Conservation (phyloP, 345 rosid species). For the Euphorbia lathyris region DNA sequence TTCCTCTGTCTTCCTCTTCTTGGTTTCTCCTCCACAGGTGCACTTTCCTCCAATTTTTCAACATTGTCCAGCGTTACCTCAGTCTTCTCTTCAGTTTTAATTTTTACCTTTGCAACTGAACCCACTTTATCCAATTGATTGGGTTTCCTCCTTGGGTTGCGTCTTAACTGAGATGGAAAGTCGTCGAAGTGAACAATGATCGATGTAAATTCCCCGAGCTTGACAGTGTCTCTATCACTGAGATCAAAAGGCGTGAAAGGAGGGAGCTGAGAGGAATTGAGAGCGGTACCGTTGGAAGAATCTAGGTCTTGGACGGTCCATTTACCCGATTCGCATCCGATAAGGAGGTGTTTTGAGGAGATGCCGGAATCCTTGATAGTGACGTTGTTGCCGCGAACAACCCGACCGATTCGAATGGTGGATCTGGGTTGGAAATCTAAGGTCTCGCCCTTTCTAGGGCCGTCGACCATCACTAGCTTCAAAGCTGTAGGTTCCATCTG, state of each 20-base stretch:
- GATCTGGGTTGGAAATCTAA: constrained; percentile 49
- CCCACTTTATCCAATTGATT: not conserved
- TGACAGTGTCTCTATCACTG: constrained; percentile 56
- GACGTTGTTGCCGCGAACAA: constrained; percentile 68
- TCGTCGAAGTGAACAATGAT: constrained; percentile 39
- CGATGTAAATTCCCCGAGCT: constrained; percentile 71
- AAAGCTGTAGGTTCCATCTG: constrained; percentile 22
- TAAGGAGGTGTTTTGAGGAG: constrained; percentile 69
- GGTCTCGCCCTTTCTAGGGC: constrained; percentile 71
- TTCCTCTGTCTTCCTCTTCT: constrained; percentile 26
- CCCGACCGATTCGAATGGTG: constrained; percentile 58
- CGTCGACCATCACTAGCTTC: constrained; percentile 45
- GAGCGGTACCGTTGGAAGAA: constrained; percentile 78
- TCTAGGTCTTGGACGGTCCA: constrained; percentile 69
- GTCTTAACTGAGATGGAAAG: constrained; percentile 33
- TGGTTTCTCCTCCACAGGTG: constrained; percentile 12
- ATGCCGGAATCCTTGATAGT: constrained; percentile 68
- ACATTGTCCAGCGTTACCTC: constrained; percentile 21
- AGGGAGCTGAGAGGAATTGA: constrained; percentile 44
- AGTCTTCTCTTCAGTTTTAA: constrained; percentile 2
- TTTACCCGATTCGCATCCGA: constrained; percentile 51
- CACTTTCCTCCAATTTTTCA: constrained; percentile 12
- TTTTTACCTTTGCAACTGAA: not conserved
- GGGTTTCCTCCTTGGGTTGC: constrained; percentile 32
- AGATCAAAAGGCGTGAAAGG: constrained; percentile 43